phyloP scores from a whole-genome alignment of 2,329 filamentous ascomycete species.

The Hysterium pulicare region DNA sequence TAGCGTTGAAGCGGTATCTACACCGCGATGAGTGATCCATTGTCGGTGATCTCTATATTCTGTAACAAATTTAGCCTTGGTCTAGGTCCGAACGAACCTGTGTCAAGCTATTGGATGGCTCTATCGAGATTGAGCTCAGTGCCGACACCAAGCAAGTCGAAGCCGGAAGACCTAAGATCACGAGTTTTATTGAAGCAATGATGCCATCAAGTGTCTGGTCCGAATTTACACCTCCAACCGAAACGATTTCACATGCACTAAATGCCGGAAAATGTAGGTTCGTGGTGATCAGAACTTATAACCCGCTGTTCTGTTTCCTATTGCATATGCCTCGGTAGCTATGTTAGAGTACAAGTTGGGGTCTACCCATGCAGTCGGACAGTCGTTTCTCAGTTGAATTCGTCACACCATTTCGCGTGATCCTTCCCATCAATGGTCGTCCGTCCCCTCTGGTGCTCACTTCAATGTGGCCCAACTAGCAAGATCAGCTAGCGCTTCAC shows the following conservation, averaged over 20 bases:
- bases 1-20: not conserved
- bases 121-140: no score
- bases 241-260: not conserved
- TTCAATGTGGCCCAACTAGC: slow-evolving; percentile 49
- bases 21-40: not conserved
- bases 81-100: no score
- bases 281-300: not conserved
- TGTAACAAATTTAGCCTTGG: not conserved
- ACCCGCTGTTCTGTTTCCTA: not conserved
- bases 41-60: not conserved
- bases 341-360: not conserved
- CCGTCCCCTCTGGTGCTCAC: not conserved
- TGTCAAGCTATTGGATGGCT: no score
- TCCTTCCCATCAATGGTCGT: not conserved
- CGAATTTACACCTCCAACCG: not conserved
- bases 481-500: slow-evolving; percentile 66
- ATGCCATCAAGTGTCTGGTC: not conserved
- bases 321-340: not conserved
- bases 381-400: not conserved
- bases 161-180: not conserved
- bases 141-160: not conserved
- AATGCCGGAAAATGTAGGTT: not conserved
- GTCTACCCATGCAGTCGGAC: not conserved
- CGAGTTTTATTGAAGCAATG: not conserved
- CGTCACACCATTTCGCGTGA: not conserved